Evolutionary conservation across 2,329 filamentous ascomycete species (phyloP), one percentile per base, ranked within the genome.

Genomic region (Esteya vermicola): DNA sequence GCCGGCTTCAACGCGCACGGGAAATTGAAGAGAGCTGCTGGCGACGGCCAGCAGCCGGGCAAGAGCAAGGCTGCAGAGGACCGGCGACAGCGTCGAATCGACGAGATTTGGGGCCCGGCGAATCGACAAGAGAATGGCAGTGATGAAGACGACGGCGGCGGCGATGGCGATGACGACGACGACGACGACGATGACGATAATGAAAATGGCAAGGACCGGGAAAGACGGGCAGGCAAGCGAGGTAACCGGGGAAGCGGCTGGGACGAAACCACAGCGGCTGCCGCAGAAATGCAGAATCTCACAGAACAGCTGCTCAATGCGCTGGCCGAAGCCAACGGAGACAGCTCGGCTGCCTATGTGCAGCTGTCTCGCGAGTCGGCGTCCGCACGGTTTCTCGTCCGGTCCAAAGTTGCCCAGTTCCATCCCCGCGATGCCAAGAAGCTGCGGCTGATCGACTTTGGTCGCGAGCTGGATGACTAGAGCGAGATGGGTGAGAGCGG

Each of bases 381-480:
- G 3, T 72, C 74, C 12, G 71, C 70, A 3, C 67, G 76, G 46
- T 80, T 80, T 49, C 59, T 81, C 19, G 72, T 80, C 26, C 60
- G 76, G 41, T 75, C 74, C 28, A 78, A 78, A 50, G 75, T 78
- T 31, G 77, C 77, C 4, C 69, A 75, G 48, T 78, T 80, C 48
- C 75, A 81, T 49, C 75, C 74, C 4, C 70, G 63, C 45, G 75
- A 81, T 56, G 73, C 76, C 13, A 70, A 62, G 32, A 67, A 60
- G 52, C 55, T 81, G 38, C 65, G 70, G 37, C 54, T 81, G 35
- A 57, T 81, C 35, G 75, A 80, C 53, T 80, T 79, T 62, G 75
- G 75, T 14, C 67, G 70, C 43, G 75, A 78, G 47, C 51, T 80
- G 45, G 74, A 77, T 36, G 67, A 67, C 50, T 75, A 26, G 33